Percentiles rank a stretch among this genome's conserved stretches.
Evolutionary conservation across 108 stramenopile genomes (phyloP).

Genomic region (Nannochloropsis gaditana): DNA sequence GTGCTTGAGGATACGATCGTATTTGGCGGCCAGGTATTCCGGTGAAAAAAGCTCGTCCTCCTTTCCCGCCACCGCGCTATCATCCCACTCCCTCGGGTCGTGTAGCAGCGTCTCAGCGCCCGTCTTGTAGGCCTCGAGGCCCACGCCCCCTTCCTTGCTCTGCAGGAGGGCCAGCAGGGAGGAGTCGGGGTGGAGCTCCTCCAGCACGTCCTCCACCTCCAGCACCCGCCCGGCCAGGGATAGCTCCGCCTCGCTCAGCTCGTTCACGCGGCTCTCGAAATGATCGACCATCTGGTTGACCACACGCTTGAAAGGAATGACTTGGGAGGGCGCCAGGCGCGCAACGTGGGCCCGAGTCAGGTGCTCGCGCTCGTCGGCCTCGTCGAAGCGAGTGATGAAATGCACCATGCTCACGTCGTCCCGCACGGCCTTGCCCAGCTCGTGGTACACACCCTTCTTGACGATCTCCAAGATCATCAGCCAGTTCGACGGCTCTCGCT

Average conservation of each 20-base stretch:
- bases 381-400: slow-evolving; percentile 26
- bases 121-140: not conserved
- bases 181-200: slow-evolving; percentile 34
- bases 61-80: not conserved
- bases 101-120: not conserved
- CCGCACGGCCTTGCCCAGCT: slow-evolving; percentile 37
- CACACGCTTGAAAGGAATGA: slow-evolving; percentile 32
- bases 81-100: not conserved
- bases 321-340: slow-evolving; percentile 33
- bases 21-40: not conserved
- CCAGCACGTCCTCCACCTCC: slow-evolving; percentile 32
- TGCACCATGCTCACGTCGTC: slow-evolving; percentile 35
- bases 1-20: slow-evolving; percentile 6
- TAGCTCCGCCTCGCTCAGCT: slow-evolving; percentile 17
- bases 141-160: not conserved
- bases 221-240: slow-evolving; percentile 26
- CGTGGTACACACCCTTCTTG: slow-evolving; percentile 34
- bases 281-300: slow-evolving; percentile 38
- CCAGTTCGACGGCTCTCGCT: slow-evolving; percentile 44
- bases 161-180: slow-evolving; percentile 23
- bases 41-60: slow-evolving; percentile 19
- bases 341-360: slow-evolving; percentile 30
- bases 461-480: slow-evolving; percentile 44
- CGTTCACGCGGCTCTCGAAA: slow-evolving; percentile 28
- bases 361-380: slow-evolving; percentile 31